Evolutionary conservation across 495 filamentous ascomycete genomes (phyloP).

Genomic region (Rhizodiscina lignyota): DNA sequence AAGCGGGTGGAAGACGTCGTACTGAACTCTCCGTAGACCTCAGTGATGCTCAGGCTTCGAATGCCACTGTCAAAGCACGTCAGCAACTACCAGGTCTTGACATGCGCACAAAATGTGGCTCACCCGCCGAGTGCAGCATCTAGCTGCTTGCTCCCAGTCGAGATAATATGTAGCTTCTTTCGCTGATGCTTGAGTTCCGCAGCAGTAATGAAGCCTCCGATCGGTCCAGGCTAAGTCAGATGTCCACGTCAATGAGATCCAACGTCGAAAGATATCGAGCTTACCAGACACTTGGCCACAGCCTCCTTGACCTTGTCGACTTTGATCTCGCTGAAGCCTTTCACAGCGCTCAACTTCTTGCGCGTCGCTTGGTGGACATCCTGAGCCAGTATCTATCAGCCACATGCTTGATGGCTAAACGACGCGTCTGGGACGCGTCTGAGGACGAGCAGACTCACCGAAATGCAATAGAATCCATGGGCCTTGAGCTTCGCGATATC

Average conservation of each 20-base stretch:
- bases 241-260: not conserved
- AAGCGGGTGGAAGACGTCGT: constrained; percentile 7
- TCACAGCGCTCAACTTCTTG: constrained; percentile 53
- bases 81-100: constrained; percentile 66
- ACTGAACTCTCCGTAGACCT: constrained; percentile 58
- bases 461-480: constrained; percentile 54
- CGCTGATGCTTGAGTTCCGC: constrained; percentile 53
- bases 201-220: constrained; percentile 64
- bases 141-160: constrained; percentile 61
- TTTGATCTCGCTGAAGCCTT: constrained; percentile 67
- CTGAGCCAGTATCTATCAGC: constrained; percentile 19
- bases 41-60: constrained; percentile 66
- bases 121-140: constrained; percentile 56
- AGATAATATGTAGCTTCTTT: constrained; percentile 51
- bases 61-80: constrained; percentile 42
- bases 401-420: not conserved
- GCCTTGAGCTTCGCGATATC: constrained; percentile 63
- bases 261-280: constrained; percentile 4
- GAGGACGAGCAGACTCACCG: constrained; percentile 34
- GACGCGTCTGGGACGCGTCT: no score
- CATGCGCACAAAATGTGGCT: constrained; percentile 39
- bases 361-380: constrained; percentile 50
- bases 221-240: constrained; percentile 35
- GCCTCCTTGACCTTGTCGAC: constrained; percentile 74
- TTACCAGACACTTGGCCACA: constrained; percentile 50